Percentiles rank a stretch among this genome's conserved stretches.
phyloP scores from a whole-genome alignment of 1,284 basidiomycete genomes.

The Moniliella sp. region DNA sequence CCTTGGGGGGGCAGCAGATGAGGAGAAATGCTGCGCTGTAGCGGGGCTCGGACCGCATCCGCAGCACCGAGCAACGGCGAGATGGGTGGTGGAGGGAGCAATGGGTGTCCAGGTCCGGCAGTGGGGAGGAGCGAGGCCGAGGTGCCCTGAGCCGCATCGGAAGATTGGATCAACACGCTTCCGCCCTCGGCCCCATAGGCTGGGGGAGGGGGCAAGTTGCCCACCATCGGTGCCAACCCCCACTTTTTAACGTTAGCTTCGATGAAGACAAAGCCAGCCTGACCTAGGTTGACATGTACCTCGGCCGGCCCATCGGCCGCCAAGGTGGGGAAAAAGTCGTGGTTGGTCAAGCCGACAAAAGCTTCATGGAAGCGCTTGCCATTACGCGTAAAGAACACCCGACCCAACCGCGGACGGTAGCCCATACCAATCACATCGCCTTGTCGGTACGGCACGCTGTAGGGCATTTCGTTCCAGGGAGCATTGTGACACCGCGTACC shows the following conservation, averaged over 20 bases:
- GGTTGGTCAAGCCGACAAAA: conserved; percentile 22
- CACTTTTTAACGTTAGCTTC: conserved; percentile 33
- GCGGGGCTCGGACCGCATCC: too few species aligned
- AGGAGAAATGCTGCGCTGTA: too few species aligned
- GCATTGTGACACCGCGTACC: conserved; percentile 95
- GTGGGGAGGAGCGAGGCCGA: too few species aligned
- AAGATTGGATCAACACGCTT: conserved; percentile 33
- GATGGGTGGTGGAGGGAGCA: too few species aligned
- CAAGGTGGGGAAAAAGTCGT: conserved; percentile 32
- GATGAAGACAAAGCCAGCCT: conserved; percentile 32
- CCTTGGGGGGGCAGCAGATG: too few species aligned
- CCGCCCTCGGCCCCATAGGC: conserved; percentile 30
- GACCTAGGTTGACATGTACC: conserved; percentile 30
- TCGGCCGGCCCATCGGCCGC: conserved; percentile 28
- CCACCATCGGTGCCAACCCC: conserved; percentile 33
- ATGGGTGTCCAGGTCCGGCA: too few species aligned
- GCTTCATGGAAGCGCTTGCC: conserved; percentile 29
- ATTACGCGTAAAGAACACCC: conserved; percentile 32
- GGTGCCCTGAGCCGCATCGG: too few species aligned
- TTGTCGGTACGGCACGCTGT: conserved; percentile 65
- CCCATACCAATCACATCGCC: conserved; percentile 40
- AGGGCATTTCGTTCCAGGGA: conserved; percentile 69
- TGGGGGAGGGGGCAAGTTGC: conserved; percentile 30
- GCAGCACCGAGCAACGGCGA: too few species aligned
- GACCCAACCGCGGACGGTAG: conserved; percentile 26